These are phyloP conservation scores for Pyricularia grisea DNA, from an alignment of 2,329 filamentous ascomycete genomes.

Conservation along the genomic window DNA sequence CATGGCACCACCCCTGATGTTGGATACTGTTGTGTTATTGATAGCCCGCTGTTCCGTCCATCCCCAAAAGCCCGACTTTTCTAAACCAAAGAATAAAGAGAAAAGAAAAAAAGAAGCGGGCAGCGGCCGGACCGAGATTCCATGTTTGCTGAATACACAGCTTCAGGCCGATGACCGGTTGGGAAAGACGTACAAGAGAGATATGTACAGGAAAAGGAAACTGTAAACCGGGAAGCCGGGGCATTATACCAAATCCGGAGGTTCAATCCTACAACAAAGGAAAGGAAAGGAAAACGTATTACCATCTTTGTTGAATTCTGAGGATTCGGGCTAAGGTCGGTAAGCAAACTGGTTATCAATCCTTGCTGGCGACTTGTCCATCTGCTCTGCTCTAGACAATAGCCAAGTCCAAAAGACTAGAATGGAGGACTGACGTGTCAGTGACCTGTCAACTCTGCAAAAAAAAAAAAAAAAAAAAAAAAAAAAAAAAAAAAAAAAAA, in stretches of 20 bases:
- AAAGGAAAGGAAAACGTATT: neutral
- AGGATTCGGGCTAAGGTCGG: neutral
- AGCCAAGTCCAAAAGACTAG: neutral
- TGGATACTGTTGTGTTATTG: too few species aligned
- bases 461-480: too few species aligned
- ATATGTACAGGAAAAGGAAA: neutral
- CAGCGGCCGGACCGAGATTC: neutral
- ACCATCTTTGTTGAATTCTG: neutral
- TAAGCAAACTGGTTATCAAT: neutral
- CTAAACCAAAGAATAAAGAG: neutral
- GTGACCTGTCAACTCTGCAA: neutral
- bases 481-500: too few species aligned
- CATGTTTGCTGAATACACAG: neutral
- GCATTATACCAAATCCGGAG: neutral
- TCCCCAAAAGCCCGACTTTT: too few species aligned
- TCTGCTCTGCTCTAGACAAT: neutral
- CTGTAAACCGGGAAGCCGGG: neutral
- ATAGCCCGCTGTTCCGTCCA: too few species aligned
- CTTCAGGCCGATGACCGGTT: neutral
- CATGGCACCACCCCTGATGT: too few species aligned
- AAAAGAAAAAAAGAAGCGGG: neutral
- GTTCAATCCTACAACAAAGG: neutral
- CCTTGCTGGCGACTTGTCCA: neutral
- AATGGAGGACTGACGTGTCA: neutral
- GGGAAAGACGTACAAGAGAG: neutral